Conservation (phyloP, 768 basidiomycete genomes). For the Boletales sp. region DNA sequence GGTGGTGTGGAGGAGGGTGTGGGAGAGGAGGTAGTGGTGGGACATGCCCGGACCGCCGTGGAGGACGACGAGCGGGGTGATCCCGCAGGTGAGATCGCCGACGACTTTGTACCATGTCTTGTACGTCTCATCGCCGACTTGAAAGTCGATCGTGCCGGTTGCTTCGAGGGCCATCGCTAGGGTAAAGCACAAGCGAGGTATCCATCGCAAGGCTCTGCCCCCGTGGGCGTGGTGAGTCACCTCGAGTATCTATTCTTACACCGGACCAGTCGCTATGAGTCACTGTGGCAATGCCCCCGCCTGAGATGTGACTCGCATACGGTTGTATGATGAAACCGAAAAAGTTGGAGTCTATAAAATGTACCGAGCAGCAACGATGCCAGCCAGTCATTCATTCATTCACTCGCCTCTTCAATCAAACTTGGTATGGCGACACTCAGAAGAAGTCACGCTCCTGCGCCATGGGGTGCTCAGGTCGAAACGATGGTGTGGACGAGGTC, state of each 20-base stretch:
- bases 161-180: slow-evolving; percentile 8
- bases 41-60: slow-evolving; percentile 45
- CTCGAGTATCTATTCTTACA: too few species aligned
- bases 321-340: too few species aligned
- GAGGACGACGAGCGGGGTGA: slow-evolving; percentile 37
- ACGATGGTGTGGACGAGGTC: slow-evolving; percentile 9
- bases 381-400: background rate
- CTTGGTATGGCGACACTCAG: slow-evolving; percentile 18
- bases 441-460: slow-evolving; percentile 9
- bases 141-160: slow-evolving; percentile 22
- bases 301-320: too few species aligned
- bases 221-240: too few species aligned
- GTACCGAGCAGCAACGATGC: background rate
- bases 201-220: too few species aligned
- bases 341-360: slow-evolving; percentile 12
- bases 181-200: too few species aligned
- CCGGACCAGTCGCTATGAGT: too few species aligned
- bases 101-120: slow-evolving; percentile 44
- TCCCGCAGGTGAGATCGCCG: slow-evolving; percentile 35
- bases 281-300: too few species aligned
- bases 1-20: slow-evolving; percentile 27
- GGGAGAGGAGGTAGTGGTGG: slow-evolving; percentile 39
- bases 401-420: background rate
- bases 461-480: slow-evolving; percentile 6
- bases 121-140: slow-evolving; percentile 22